phyloP scores from a whole-genome alignment of 2,329 filamentous ascomycete species.

The Drechslerella coelobrocha region DNA sequence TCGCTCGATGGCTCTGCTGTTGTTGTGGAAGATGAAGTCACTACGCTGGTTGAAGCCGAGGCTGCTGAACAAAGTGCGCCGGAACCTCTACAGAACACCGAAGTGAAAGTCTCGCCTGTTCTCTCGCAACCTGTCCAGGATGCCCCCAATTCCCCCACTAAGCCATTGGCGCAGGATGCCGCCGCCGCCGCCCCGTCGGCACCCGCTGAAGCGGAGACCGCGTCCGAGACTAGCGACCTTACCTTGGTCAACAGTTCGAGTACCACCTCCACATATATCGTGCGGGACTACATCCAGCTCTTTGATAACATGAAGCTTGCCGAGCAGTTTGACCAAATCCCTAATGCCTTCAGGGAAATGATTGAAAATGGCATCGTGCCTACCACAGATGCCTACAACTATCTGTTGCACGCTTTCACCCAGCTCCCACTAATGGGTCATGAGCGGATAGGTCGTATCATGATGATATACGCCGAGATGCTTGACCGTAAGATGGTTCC shows the following conservation, averaged over 20 bases:
- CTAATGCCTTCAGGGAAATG: conserved; percentile 88
- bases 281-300: conserved; percentile 77
- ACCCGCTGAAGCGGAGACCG: conserved; percentile 51
- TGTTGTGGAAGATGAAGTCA: conserved; percentile 39
- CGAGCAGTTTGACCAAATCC: conserved; percentile 83
- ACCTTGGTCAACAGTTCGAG: conserved; percentile 61
- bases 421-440: conserved; percentile 78
- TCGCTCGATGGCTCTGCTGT: conserved; percentile 20
- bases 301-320: conserved; percentile 75
- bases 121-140: background rate
- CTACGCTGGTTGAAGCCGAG: background rate
- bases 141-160: background rate
- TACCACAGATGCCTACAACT: conserved; percentile 87
- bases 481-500: conserved; percentile 81
- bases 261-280: conserved; percentile 66
- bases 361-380: conserved; percentile 81
- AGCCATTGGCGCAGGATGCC: conserved; percentile 5
- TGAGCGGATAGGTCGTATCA: conserved; percentile 84
- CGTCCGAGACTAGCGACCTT: conserved; percentile 57
- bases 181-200: background rate
- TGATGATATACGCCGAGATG: conserved; percentile 98
- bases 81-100: background rate
- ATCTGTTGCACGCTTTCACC: conserved; percentile 82
- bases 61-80: conserved; percentile 1
- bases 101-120: conserved; percentile 13